Percentiles rank a stretch among this genome's conserved stretches.
phyloP scores from a whole-genome alignment of 2,329 filamentous ascomycete genomes.

The Phaeophleospora eucalypticola region DNA sequence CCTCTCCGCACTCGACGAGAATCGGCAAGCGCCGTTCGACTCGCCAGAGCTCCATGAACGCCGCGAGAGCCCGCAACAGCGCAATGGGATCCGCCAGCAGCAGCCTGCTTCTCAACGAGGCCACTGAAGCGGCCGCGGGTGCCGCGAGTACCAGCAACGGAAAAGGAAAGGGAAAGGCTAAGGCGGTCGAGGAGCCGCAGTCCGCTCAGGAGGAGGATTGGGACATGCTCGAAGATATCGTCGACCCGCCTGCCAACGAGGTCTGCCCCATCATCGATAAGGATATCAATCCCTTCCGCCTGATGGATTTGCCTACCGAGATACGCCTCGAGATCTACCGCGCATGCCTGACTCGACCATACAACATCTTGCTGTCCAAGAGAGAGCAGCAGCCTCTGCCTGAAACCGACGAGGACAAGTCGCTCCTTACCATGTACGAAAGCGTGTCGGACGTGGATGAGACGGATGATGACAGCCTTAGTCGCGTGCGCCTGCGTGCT shows the following conservation, averaged over 20 bases:
- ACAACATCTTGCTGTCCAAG: constrained; percentile 30
- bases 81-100: constrained; percentile 13
- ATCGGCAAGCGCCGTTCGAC: constrained; percentile 15
- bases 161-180: constrained; percentile 14
- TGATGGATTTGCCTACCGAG: constrained; percentile 45
- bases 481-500: not conserved
- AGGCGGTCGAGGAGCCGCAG: constrained; percentile 1
- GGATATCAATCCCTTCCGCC: constrained; percentile 30
- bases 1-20: constrained; percentile 8
- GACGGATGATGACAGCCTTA: not conserved
- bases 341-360: constrained; percentile 32
- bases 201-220: constrained; percentile 1
- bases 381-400: constrained; percentile 13
- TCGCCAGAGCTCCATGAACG: not conserved
- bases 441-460: constrained; percentile 2
- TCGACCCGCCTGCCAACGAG: not conserved
- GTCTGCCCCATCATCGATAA: constrained; percentile 22
- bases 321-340: constrained; percentile 45
- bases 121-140: constrained; percentile 6
- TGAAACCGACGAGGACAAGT: constrained; percentile 3
- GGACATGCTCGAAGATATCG: constrained; percentile 4
- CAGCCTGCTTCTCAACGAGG: no score
- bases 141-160: constrained; percentile 1
- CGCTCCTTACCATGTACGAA: not conserved
- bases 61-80: constrained; percentile 13